Base-by-base conservation (phyloP, 1,139 yeast species). In the Blastobotrys petasosporus region DNA sequence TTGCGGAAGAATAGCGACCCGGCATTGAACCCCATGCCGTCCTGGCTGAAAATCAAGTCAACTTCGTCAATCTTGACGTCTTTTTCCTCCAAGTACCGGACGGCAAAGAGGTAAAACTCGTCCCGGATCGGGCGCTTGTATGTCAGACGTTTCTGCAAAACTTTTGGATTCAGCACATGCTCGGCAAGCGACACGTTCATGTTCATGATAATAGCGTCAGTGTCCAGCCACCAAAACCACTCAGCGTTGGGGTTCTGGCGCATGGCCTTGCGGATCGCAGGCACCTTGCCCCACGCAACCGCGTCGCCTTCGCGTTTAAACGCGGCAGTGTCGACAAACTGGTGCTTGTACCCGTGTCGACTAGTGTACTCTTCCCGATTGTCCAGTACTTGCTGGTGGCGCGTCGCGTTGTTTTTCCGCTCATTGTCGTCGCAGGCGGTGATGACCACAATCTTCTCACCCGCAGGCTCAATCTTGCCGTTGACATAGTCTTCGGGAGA, bases 141-240 rank as follows among this genome's bases (percentile, higher is more conserved):
- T 0, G 58, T 48, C 12, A 58, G 40, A 1, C 62, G 53, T 17
- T 59, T 50, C 12, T 41, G 42, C 23, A 65, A 46, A 2, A 54
- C 64, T 7, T 55, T 44, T 6, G 62, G 65, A 35, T 59, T 51
- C 15, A 67, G 53, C 17, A 67, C 32, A 40, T 60, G 63, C 17
- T 49, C 50, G 16, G 62, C 65, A 25, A 67, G 51, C 36, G 61
- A 59, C 5, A 59, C 33, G 13, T 47, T 46, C n/a, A 58, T 57
- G 46, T 64, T 61, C 59, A 61, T 59, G 41, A 64, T 62, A 31
- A 64, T 45, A 16, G 59, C 53, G 49, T 64, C 68, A 3, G 56
- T 48, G 39, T 64, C 68, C 17, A 64, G 50, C 67, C 67, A 64
- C 63, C 66, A 62, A 33, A 65, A 51, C 68, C 68, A 64, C 36